A percentile compares a stretch with the other conserved stretches of the same genome.
Conservation (phyloP, 2,329 filamentous ascomycete genomes). For the Chaetothyriales sp. region DNA sequence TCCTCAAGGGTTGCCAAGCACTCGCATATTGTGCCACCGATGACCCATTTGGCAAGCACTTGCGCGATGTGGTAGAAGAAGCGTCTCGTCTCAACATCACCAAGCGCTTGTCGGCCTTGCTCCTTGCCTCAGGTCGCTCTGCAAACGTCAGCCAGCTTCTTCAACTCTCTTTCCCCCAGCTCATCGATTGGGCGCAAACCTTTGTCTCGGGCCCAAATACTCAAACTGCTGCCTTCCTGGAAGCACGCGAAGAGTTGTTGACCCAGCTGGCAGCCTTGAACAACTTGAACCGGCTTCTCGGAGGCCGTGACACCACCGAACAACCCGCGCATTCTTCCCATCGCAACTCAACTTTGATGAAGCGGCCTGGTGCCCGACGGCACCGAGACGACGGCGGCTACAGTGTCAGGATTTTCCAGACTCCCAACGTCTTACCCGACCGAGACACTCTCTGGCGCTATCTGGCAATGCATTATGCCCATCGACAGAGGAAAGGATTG, state of each 20-base stretch:
- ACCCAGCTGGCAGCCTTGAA: not conserved
- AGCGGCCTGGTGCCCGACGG: not conserved
- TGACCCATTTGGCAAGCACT: conserved; percentile 7
- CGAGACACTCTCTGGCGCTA: not conserved
- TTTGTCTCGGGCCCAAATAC: not conserved
- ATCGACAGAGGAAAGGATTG: not conserved
- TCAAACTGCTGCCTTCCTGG: not conserved
- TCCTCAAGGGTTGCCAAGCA: conserved; percentile 8
- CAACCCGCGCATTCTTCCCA: not conserved
- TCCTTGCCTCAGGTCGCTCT: not conserved
- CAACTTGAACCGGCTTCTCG: not conserved
- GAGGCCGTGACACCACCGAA: not conserved
- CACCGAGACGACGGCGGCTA: not conserved
- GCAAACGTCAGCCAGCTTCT: not conserved
- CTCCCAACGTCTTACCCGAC: not conserved
- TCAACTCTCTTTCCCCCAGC: not conserved
- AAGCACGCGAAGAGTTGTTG: not conserved
- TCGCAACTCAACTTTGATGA: not conserved
- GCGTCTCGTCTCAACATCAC: not conserved
- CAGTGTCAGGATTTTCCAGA: not conserved
- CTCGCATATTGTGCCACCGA: conserved; percentile 7
- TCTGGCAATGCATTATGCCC: not conserved
- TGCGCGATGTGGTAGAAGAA: conserved; percentile 6
- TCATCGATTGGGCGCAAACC: not conserved
- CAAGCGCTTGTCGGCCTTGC: not conserved